A percentile compares a stretch with the other conserved stretches of the same genome.
phyloP scores from a whole-genome alignment of 1,284 basidiomycete species.

The Cutaneotrichosporon arboriforme region DNA sequence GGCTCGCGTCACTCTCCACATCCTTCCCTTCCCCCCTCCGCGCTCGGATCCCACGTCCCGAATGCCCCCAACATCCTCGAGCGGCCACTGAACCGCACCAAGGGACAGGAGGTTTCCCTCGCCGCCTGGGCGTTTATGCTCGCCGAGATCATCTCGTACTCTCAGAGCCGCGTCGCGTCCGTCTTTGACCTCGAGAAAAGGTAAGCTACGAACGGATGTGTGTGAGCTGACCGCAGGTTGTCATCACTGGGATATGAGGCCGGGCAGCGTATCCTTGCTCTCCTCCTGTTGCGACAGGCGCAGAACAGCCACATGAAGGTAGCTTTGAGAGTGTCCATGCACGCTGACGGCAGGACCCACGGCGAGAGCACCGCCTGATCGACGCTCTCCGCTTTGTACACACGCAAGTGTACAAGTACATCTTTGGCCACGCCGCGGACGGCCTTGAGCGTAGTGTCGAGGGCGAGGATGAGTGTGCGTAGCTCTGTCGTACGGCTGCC shows the following conservation, averaged over 20 bases:
- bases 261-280: conserved; percentile 65
- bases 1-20: conserved; percentile 8
- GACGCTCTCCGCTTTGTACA: conserved; percentile 86
- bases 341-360: conserved; percentile 66
- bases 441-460: conserved; percentile 93
- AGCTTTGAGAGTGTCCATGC: conserved; percentile 56
- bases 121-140: conserved; percentile 83
- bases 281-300: conserved; percentile 45
- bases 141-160: conserved; percentile 87
- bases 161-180: conserved; percentile 86
- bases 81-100: conserved; percentile 73
- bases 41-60: background rate
- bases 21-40: conserved; percentile 2
- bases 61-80: conserved; percentile 58
- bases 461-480: conserved; percentile 87
- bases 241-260: conserved; percentile 86
- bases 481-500: background rate
- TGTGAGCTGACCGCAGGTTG: conserved; percentile 55
- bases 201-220: conserved; percentile 42
- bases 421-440: conserved; percentile 89
- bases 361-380: conserved; percentile 79
- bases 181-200: conserved; percentile 88
- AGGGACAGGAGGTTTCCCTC: conserved; percentile 70
- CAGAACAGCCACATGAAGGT: conserved; percentile 43
- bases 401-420: conserved; percentile 87